phyloP scores from a whole-genome alignment of 2,329 filamentous ascomycete genomes.

The Atkinsonella texensis region DNA sequence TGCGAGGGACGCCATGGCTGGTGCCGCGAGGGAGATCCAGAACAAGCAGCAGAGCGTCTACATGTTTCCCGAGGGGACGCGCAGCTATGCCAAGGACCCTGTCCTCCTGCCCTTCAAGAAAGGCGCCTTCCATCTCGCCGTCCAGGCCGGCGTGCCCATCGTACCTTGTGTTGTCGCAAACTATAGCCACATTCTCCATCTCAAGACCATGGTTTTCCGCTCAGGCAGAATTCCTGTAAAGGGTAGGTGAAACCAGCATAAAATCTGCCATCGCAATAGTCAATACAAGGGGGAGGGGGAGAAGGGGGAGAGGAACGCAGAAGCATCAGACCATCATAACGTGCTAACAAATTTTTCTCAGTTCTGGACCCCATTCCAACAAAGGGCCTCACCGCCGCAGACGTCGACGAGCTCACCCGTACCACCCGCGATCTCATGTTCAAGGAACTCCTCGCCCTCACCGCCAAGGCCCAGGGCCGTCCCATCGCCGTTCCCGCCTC shows the following conservation, averaged over 20 bases:
- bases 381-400: conserved; percentile 55
- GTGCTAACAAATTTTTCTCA: conserved; percentile 17
- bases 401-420: conserved; percentile 63
- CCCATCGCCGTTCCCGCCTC: conserved; percentile 20
- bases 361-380: conserved; percentile 76
- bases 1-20: conserved; percentile 73
- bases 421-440: conserved; percentile 67
- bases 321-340: neutral
- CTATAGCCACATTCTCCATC: conserved; percentile 60
- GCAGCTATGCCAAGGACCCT: conserved; percentile 76
- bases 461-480: conserved; percentile 35
- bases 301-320: too few species aligned
- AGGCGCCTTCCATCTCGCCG: conserved; percentile 89
- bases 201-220: conserved; percentile 53
- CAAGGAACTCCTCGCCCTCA: conserved; percentile 44
- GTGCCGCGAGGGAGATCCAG: conserved; percentile 71
- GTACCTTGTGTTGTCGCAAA: conserved; percentile 75
- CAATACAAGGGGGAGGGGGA: too few species aligned
- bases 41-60: conserved; percentile 62
- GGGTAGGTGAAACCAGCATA: conserved; percentile 33
- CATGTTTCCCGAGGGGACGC: conserved; percentile 86
- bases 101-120: conserved; percentile 94
- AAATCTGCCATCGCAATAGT: too few species aligned
- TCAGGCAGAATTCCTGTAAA: conserved; percentile 63
- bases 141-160: conserved; percentile 88